A percentile compares a stretch with the other conserved stretches of the same genome.
Conservation (phyloP, 2,329 filamentous ascomycete species). For the Hymenoscyphus salicellus region DNA sequence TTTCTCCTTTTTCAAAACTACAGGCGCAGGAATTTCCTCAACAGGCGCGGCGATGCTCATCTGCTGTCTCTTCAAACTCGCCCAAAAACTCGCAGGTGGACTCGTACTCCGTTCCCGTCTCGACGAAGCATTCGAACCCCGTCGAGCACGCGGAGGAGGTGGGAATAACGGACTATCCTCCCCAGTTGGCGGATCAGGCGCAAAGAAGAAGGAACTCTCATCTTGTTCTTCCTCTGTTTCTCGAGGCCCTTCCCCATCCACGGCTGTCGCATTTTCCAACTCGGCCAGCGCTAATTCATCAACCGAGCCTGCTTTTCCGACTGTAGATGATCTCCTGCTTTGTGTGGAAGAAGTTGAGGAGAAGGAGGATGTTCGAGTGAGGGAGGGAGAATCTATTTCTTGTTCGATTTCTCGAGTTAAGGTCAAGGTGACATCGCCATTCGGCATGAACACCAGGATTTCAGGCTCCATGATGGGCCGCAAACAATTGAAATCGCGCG, state of each 20-base stretch:
- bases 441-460: conserved; percentile 27
- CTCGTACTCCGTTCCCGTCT: conserved; percentile 23
- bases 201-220: conserved; percentile 23
- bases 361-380: conserved; percentile 5
- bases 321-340: not conserved
- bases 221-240: conserved; percentile 7
- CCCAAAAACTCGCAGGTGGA: conserved; percentile 28
- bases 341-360: not conserved
- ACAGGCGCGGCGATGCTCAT: not conserved
- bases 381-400: conserved; percentile 11
- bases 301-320: conserved; percentile 2
- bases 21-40: conserved; percentile 4
- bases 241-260: not conserved
- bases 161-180: conserved; percentile 24
- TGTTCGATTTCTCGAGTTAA: conserved; percentile 22
- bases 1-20: not conserved
- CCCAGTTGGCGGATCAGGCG: conserved; percentile 25
- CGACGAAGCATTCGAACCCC: conserved; percentile 24
- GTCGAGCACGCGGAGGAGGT: conserved; percentile 20
- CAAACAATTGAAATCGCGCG: not conserved
- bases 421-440: conserved; percentile 28
- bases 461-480: conserved; percentile 23
- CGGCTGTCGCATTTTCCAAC: not conserved
- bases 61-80: conserved; percentile 24
- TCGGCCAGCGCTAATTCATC: conserved; percentile 16